Percentiles rank a stretch among this genome's conserved stretches.
Evolutionary conservation across 2,329 filamentous ascomycete species (phyloP).

Genomic region (Fonsecaea pugnacius): DNA sequence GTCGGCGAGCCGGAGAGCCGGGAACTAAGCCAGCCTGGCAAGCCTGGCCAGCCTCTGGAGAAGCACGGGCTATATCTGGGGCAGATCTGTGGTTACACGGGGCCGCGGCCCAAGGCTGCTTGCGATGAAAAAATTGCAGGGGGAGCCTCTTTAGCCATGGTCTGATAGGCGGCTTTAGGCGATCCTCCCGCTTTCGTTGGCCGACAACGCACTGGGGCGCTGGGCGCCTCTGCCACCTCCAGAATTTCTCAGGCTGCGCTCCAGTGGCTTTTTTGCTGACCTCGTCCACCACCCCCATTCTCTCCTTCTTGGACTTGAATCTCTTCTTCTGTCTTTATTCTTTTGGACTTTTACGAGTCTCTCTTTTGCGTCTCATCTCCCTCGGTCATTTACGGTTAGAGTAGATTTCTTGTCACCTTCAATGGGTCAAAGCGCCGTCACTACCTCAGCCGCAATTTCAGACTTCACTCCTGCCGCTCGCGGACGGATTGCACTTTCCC

Average conservation of each 20-base stretch:
- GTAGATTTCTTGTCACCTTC: slow-evolving; percentile 26
- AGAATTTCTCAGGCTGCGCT: slow-evolving; percentile 9
- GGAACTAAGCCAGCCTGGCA: no score
- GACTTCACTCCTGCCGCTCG: slow-evolving; percentile 21
- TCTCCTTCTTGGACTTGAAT: background rate
- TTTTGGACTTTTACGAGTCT: background rate
- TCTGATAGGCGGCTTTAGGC: background rate
- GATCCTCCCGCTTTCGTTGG: background rate
- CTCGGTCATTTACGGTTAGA: background rate
- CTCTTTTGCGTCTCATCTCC: background rate
- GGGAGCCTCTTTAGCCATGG: background rate
- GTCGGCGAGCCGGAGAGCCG: no score
- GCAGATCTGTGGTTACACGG: slow-evolving; percentile 14
- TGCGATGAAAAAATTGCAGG: background rate
- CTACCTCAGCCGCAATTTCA: slow-evolving; percentile 15
- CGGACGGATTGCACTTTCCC: slow-evolving; percentile 24
- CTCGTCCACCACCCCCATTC: slow-evolving; percentile 1
- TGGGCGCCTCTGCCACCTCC: slow-evolving; percentile 2
- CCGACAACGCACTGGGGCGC: slow-evolving; percentile 1
- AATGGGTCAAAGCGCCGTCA: slow-evolving; percentile 36
- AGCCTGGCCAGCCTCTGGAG: background rate
- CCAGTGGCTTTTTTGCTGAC: slow-evolving; percentile 14
- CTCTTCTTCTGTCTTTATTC: background rate
- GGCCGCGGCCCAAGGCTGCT: background rate
- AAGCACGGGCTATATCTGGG: slow-evolving; percentile 14